These are phyloP conservation scores for Neurospora intermedia DNA, from an alignment of 495 filamentous ascomycete genomes.

Conservation along the genomic window DNA sequence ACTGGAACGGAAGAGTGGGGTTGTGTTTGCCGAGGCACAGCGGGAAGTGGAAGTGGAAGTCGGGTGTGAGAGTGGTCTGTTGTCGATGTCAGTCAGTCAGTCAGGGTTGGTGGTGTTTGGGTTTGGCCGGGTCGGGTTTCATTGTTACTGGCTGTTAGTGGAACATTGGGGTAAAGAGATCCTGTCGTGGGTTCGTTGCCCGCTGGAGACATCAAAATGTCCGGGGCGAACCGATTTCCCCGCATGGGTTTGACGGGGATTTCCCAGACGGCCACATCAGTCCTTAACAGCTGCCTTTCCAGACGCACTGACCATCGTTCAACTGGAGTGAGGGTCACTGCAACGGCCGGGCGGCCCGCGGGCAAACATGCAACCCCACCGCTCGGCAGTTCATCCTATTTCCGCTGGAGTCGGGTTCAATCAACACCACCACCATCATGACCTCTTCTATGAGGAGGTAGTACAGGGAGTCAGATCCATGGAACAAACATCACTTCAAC, in stretches of 20 bases:
- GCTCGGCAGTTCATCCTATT: not conserved
- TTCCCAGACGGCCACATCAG: not conserved
- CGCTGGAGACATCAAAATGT: not conserved
- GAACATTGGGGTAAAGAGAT: not conserved
- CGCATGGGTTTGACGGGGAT: not conserved
- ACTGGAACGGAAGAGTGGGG: constrained; percentile 8
- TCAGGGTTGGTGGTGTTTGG: not conserved
- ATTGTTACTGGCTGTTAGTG: not conserved
- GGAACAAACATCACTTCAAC: not conserved
- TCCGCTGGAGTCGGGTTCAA: too few relatives aligned
- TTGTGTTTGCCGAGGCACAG: constrained; percentile 16
- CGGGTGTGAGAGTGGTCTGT: not conserved
- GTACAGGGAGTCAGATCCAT: too few relatives aligned
- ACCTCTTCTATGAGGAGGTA: too few relatives aligned
- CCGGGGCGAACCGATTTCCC: not conserved
- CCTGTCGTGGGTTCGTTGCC: not conserved
- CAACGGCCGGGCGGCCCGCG: not conserved
- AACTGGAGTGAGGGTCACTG: not conserved
- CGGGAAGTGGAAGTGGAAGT: not conserved
- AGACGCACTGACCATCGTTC: not conserved
- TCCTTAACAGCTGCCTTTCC: not conserved
- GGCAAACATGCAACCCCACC: not conserved
- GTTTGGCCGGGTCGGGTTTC: not conserved
- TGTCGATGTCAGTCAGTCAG: not conserved
- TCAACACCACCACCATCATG: not conserved